Evolutionary conservation across 1,284 basidiomycete species (phyloP).

Genomic region (Pascua sp.): DNA sequence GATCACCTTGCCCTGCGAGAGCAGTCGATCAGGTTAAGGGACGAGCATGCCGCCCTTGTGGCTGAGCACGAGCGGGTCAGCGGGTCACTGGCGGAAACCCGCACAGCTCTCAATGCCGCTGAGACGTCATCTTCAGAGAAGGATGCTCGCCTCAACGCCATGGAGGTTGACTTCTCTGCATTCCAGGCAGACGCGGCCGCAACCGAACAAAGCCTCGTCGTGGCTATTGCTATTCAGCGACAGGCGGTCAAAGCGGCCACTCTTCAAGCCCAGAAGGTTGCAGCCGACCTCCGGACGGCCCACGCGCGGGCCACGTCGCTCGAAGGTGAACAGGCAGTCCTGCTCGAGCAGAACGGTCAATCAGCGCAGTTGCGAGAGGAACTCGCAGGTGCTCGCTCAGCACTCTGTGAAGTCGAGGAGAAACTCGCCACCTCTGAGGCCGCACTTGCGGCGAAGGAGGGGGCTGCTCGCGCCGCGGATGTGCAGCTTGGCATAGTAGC

Average conservation of each 20-base stretch:
- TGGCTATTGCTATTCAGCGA: slow-evolving; percentile 11
- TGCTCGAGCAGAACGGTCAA: neutral
- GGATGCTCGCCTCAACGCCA: neutral
- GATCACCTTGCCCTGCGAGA: neutral
- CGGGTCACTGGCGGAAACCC: neutral
- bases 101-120: neutral
- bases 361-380: slow-evolving; percentile 4
- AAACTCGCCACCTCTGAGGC: neutral
- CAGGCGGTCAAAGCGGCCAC: neutral
- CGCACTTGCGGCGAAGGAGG: neutral
- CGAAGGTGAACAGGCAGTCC: slow-evolving; percentile 5
- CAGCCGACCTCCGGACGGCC: neutral
- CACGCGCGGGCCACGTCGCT: slow-evolving; percentile 1
- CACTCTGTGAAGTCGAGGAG: neutral
- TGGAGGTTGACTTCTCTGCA: neutral
- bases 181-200: neutral
- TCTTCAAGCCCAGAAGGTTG: neutral
- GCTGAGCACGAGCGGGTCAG: neutral
- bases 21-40: neutral
- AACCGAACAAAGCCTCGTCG: slow-evolving; percentile 1
- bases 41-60: neutral
- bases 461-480: neutral
- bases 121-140: neutral
- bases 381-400: slow-evolving; percentile 2
- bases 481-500: neutral